Evolutionary conservation across 306 rosid genomes (phyloP).

Genomic region (Ammopiptanthus mongolicus): DNA sequence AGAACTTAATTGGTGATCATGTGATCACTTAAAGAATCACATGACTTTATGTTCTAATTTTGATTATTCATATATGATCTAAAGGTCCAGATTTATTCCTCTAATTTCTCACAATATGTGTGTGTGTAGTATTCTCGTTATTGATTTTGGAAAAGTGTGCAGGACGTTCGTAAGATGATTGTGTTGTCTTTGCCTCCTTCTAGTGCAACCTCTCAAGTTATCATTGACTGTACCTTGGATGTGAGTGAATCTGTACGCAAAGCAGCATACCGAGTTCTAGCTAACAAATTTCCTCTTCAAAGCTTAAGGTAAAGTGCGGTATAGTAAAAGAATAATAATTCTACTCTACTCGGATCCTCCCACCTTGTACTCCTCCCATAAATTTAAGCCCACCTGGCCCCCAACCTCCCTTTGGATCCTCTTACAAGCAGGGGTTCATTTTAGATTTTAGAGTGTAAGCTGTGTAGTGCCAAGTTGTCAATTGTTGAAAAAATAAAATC

Average conservation of each 20-base stretch:
- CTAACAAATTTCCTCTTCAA: conserved; percentile 93
- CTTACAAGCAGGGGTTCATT: background rate
- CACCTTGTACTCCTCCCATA: background rate
- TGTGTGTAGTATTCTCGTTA: background rate
- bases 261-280: conserved; percentile 81
- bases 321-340: background rate
- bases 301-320: conserved; percentile 71
- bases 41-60: no score
- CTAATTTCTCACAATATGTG: no score
- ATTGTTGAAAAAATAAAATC: background rate
- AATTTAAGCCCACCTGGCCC: background rate
- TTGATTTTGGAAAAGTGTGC: conserved; percentile 27
- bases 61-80: no score
- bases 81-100: no score
- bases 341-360: background rate
- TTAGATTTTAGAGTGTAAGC: background rate
- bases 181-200: conserved; percentile 89
- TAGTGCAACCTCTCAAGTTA: conserved; percentile 66
- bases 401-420: background rate
- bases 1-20: no score
- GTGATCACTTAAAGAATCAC: no score
- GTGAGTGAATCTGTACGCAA: conserved; percentile 86
- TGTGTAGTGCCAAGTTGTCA: background rate
- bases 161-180: conserved; percentile 92
- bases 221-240: conserved; percentile 84